Base-by-base conservation (phyloP, 2,329 filamentous ascomycete species). In the Dendryphion nanum region DNA sequence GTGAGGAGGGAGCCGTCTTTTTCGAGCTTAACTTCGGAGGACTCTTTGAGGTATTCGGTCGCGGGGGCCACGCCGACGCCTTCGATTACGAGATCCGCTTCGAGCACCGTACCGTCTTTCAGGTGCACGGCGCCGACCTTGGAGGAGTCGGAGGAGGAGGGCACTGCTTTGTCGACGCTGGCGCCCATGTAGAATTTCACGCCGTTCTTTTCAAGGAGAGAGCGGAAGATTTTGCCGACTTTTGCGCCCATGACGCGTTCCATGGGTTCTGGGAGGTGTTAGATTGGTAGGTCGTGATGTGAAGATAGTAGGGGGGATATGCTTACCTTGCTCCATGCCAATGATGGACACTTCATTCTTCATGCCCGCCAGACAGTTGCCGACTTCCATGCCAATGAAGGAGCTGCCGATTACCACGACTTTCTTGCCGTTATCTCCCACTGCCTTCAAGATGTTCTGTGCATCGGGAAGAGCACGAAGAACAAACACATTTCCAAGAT, bases 311-410 rank as follows among this genome's bases (percentile, higher is more conserved):
- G 15, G 16, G 4, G 29, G 12, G 15, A 3, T 5, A 18, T 13
- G 18, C 48, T 35, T 49, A 55, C 59, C 53, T 42, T 80, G 81
- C 60, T 95, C 89, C 85, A 90, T 91, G 24, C 93, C 93, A 16
- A 98, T 74, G 28, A 97, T 81, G 6, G 85, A 85, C 13, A 98
- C 89, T 6, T 83, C 71, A 63, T 98, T 95, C 55, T 85, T 85
- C 53, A 85, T 85, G 30, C 78, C 70, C 0, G 85, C 83, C 0
- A 94, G 71, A 37, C 73, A 84, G 47, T 90, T 93, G 44, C 86
- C 91, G n/a, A 94, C 80, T 67, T 98, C 93, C 86, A 98, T 94
- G 28, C 93, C 93, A 59, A 98, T 98, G 67, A 98, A 98, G 1
- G 89, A 95, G 42, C 86, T 91, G 28, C 93, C 93, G 37, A 98